Conservation (phyloP, 345 rosid species). For the Clausena lansium region DNA sequence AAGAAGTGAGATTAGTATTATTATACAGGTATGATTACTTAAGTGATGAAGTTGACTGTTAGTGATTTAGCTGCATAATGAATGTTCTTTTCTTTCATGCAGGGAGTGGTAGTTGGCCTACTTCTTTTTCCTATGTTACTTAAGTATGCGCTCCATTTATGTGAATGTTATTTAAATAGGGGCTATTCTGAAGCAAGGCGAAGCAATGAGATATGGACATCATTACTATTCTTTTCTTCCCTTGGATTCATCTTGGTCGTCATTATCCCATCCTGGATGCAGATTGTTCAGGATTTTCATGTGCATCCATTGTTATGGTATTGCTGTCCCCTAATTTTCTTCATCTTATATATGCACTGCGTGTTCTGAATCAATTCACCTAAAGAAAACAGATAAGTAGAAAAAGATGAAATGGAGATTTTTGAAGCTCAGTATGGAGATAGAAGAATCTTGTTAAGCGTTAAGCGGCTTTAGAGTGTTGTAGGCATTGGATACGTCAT, state of each 20-base stretch:
- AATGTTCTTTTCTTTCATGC: conserved; percentile 25
- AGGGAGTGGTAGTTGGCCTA: conserved; percentile 86
- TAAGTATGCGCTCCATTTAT: conserved; percentile 42
- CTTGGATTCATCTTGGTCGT: conserved; percentile 44
- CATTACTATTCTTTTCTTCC: conserved; percentile 55
- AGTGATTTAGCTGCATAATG: conserved; percentile 14
- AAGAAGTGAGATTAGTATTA: conserved; percentile 76
- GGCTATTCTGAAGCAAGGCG: conserved; percentile 28
- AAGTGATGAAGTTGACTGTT: conserved; percentile 10
- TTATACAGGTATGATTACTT: conserved; percentile 61
- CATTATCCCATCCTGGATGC: conserved; percentile 82
- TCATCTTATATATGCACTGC: not conserved
- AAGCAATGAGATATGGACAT: conserved; percentile 40
- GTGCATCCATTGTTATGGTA: conserved; percentile 88
- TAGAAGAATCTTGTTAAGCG: not conserved
- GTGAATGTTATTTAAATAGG: conserved; percentile 23
- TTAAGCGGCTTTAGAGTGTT: not conserved
- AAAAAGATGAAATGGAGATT: not conserved
- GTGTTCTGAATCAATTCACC: not conserved
- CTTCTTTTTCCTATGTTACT: conserved; percentile 63
- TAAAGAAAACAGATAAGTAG: not conserved
- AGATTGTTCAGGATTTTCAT: conserved; percentile 68
- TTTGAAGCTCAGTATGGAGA: not conserved
- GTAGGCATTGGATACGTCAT: not conserved
- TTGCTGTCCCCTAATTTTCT: conserved; percentile 8